Percentiles rank a stretch among this genome's conserved stretches.
These are phyloP conservation scores for Nakaseomyces sp. DNA, from an alignment of 1,139 yeast species.

Conservation along the genomic window DNA sequence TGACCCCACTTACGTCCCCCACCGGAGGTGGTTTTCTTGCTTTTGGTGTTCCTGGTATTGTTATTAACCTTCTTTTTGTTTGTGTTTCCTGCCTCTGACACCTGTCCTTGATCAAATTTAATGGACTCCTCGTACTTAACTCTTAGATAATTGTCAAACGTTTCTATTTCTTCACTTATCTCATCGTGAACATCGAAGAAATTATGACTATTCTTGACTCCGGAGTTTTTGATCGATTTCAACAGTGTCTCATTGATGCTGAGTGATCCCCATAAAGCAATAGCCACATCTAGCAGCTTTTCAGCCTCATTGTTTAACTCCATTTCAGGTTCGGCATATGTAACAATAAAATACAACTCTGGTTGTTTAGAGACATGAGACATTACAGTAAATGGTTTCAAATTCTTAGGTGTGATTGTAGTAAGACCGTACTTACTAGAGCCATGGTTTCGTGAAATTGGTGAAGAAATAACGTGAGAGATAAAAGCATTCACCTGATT, in stretches of 20 bases:
- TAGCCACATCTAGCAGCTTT: constrained; percentile 25
- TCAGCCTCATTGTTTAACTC: constrained; percentile 31
- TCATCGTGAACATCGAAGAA: constrained; percentile 20
- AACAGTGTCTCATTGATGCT: constrained; percentile 23
- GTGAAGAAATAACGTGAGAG: constrained; percentile 28
- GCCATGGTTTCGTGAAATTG: constrained; percentile 16
- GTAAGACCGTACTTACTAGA: constrained; percentile 1
- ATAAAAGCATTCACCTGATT: constrained; percentile 45
- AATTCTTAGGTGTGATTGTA: constrained; percentile 11
- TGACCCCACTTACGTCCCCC: constrained; percentile 37
- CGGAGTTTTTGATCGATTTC: constrained; percentile 26
- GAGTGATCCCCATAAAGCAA: constrained; percentile 26
- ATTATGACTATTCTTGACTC: constrained; percentile 20
- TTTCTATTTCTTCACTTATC: constrained; percentile 25
- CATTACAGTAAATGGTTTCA: constrained; percentile 32
- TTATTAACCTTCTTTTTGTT: constrained; percentile 8
- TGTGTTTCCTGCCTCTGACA: constrained; percentile 6
- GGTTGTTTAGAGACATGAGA: constrained; percentile 26
- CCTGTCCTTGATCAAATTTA: constrained; percentile 8
- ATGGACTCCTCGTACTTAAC: constrained; percentile 28
- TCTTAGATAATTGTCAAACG: constrained; percentile 30
- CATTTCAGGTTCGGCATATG: constrained; percentile 29
- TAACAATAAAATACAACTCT: constrained; percentile 25
- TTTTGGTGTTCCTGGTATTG: constrained; percentile 11
- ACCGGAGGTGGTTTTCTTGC: constrained; percentile 9